Evolutionary conservation across 2,329 filamentous ascomycete species (phyloP).

Genomic region (Ophiostoma ips): DNA sequence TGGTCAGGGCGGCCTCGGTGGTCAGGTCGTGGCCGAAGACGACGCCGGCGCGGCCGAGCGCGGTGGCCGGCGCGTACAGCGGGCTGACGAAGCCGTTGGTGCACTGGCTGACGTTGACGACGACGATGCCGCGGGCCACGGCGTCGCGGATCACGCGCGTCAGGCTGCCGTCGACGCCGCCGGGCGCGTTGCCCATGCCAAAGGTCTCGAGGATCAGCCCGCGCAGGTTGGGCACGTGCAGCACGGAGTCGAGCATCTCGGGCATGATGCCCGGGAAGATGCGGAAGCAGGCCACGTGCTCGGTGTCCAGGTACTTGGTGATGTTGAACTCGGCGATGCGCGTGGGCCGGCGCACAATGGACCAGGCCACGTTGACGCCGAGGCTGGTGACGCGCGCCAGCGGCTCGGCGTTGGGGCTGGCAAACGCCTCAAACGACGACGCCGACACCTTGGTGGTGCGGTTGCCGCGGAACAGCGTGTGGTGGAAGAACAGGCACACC

Average conservation of each 20-base stretch:
- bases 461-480: constrained; percentile 80
- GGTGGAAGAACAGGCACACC: constrained; percentile 87
- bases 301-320: constrained; percentile 63
- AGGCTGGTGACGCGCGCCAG: constrained; percentile 70
- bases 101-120: constrained; percentile 89
- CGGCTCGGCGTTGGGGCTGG: constrained; percentile 72
- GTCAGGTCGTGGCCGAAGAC: constrained; percentile 85
- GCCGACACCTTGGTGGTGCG: constrained; percentile 78
- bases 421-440: constrained; percentile 75
- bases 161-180: constrained; percentile 64
- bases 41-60: constrained; percentile 69
- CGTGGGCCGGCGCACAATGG: constrained; percentile 59
- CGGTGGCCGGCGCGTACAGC: constrained; percentile 64
- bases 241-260: constrained; percentile 80
- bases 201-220: constrained; percentile 85
- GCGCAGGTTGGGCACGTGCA: constrained; percentile 59
- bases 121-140: constrained; percentile 65
- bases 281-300: constrained; percentile 78
- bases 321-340: constrained; percentile 61
- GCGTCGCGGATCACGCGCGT: constrained; percentile 65
- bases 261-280: constrained; percentile 88
- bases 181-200: constrained; percentile 82
- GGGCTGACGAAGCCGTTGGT: constrained; percentile 62
- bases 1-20: constrained; percentile 79
- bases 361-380: constrained; percentile 70